These are phyloP conservation scores for Tillandsia leiboldiana DNA, from an alignment of 176 grass and related monocot species.

Conservation along the genomic window DNA sequence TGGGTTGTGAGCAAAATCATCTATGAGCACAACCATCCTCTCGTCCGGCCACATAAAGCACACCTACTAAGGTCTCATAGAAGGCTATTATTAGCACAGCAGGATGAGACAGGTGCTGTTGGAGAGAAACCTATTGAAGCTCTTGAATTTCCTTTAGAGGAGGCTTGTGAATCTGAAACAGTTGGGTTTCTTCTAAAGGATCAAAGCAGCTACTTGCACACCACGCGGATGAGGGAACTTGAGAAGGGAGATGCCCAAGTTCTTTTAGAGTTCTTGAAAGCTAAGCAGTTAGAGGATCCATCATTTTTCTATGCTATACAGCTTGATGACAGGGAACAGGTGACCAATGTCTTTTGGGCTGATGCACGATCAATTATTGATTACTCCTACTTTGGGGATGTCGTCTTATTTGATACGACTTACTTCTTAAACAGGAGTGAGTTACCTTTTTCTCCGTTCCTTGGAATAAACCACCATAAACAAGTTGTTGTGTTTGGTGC, in stretches of 20 bases:
- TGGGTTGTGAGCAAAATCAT: conserved; percentile 37
- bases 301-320: conserved; percentile 45
- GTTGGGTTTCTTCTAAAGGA: conserved; percentile 41
- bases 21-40: conserved; percentile 43
- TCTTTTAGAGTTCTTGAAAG: conserved; percentile 47
- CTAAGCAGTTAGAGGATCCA: conserved; percentile 38
- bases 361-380: conserved; percentile 43
- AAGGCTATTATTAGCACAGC: conserved; percentile 13
- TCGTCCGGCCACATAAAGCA: conserved; percentile 29
- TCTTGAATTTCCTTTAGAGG: conserved; percentile 28
- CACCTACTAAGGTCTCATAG: conserved; percentile 33
- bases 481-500: conserved; percentile 37
- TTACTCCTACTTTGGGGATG: conserved; percentile 44
- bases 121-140: conserved; percentile 16
- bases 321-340: conserved; percentile 40
- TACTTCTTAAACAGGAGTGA: conserved; percentile 35
- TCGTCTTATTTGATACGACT: conserved; percentile 43
- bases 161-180: conserved; percentile 21
- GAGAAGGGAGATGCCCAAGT: conserved; percentile 36
- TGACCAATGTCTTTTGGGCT: conserved; percentile 37
- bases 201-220: conserved; percentile 38
- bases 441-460: conserved; percentile 28
- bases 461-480: conserved; percentile 48
- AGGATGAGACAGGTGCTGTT: conserved; percentile 3
- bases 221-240: conserved; percentile 31